Evolutionary conservation across 345 rosid species (phyloP), one percentile per base, ranked within the genome.

Genomic region (Eucalyptus polybractea): DNA sequence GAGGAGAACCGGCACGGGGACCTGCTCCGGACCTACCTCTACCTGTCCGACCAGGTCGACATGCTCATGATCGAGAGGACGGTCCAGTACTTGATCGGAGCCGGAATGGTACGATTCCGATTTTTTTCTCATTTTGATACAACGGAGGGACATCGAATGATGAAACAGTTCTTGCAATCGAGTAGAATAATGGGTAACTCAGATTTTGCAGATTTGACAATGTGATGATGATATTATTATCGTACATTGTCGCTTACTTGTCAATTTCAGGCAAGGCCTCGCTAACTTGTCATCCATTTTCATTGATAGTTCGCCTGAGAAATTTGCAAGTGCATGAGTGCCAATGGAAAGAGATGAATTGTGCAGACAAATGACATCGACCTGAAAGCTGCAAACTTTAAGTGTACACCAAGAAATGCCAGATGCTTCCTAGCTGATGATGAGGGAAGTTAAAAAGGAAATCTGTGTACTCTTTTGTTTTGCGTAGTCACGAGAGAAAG

Each of bases 1-100:
- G 97, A 95, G 88, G 98, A 96, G 94, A 96, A 96, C 45, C 92
- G 97, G 22, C 98, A 96, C 80, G 97, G 98, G 4, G 98, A 96
- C 90, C 88, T 96, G 92, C 93, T 96, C 7, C 88, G 92, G 80
- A 90, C 91, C 3, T 96, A 90, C 88, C 87, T 96, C 91, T 96
- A 96, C 86, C 90, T 96, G 42, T 95, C 98, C 60, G 98, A 97
- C 62, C 94, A 96, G 58, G 98, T 96, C 50, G 96, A 96, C 91
- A 95, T 96, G 97, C 90, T 88, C 24, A 91, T 89, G 95, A 88
- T 96, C 14, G 98, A 95, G 91, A 90, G 89, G 42, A 96, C 98
- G 24, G 92, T 94, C 1, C 98, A 95, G 86, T 91, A 96, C 91
- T 89, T 96, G 51, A 95, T 96, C 44, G 93, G 96, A 65, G 87